These are phyloP conservation scores for Hordeum pubiflorum DNA, from an alignment of 202 grass and related monocot species.

Conservation along the genomic window DNA sequence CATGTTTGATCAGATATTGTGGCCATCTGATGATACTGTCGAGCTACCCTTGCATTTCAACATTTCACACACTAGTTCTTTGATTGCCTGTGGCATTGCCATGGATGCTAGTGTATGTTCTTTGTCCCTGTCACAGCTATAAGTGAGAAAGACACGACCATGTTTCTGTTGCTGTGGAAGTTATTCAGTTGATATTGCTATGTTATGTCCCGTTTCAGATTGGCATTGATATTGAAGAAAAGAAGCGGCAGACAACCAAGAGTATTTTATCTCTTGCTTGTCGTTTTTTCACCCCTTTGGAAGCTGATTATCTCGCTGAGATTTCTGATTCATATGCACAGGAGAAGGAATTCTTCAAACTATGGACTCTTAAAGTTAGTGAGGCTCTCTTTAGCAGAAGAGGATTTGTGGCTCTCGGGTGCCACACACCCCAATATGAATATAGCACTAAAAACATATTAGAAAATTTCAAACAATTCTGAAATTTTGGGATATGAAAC, in stretches of 20 bases:
- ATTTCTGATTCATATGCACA: conserved; percentile 54
- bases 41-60: conserved; percentile 67
- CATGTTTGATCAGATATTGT: conserved; percentile 55
- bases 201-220: conserved; percentile 34
- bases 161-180: background rate
- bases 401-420: too few species aligned
- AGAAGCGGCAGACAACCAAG: conserved; percentile 50
- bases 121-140: background rate
- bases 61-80: conserved; percentile 79
- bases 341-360: conserved; percentile 68
- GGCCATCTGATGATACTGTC: conserved; percentile 32
- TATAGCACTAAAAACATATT: too few species aligned
- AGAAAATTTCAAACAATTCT: too few species aligned
- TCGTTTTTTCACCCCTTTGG: conserved; percentile 71
- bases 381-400: background rate
- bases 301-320: conserved; percentile 56
- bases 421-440: too few species aligned
- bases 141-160: background rate
- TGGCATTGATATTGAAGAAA: conserved; percentile 86
- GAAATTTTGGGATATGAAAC: too few species aligned
- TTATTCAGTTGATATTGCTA: conserved; percentile 4
- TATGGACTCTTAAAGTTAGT: conserved; percentile 93
- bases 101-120: conserved; percentile 48
- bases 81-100: conserved; percentile 71
- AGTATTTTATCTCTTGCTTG: conserved; percentile 60